These are phyloP conservation scores for Talaromyces sp. DNA, from an alignment of 2,329 filamentous ascomycete species.

Conservation along the genomic window DNA sequence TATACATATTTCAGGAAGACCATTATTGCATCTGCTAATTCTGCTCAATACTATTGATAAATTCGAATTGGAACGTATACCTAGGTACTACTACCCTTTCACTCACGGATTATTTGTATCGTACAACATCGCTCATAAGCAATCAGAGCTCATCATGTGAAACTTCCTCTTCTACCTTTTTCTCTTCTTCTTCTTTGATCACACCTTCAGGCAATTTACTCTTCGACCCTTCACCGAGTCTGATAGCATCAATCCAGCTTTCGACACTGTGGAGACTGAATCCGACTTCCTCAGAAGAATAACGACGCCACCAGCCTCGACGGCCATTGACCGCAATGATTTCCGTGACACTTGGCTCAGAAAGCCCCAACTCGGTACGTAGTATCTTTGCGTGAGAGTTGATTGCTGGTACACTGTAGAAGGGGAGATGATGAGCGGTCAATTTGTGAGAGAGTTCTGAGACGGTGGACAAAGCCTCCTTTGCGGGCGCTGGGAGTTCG, in stretches of 20 bases:
- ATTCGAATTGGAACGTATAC: not conserved
- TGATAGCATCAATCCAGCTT: constrained; percentile 84
- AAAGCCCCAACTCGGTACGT: constrained; percentile 59
- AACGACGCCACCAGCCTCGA: constrained; percentile 78
- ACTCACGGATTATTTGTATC: not conserved
- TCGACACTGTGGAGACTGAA: constrained; percentile 58
- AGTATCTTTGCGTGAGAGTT: constrained; percentile 55
- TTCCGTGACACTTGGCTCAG: constrained; percentile 49
- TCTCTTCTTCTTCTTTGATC: constrained; percentile 38
- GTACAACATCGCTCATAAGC: not conserved
- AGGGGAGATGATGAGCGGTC: constrained; percentile 63
- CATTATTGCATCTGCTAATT: not conserved
- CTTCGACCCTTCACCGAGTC: constrained; percentile 80
- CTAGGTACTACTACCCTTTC: not conserved
- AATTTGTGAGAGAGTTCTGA: constrained; percentile 74
- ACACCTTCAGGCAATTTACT: constrained; percentile 64
- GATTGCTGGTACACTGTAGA: constrained; percentile 65
- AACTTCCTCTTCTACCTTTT: constrained; percentile 8
- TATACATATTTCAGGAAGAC: not conserved
- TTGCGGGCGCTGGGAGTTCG: constrained; percentile 38
- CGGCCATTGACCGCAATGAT: constrained; percentile 80
- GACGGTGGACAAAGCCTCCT: constrained; percentile 58
- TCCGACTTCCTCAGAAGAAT: constrained; percentile 53
- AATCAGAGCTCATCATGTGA: constrained; percentile 18
- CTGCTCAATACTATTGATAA: not conserved